These are phyloP conservation scores for Pichia norvegensis DNA, from an alignment of 1,139 yeast genomes.

Conservation along the genomic window DNA sequence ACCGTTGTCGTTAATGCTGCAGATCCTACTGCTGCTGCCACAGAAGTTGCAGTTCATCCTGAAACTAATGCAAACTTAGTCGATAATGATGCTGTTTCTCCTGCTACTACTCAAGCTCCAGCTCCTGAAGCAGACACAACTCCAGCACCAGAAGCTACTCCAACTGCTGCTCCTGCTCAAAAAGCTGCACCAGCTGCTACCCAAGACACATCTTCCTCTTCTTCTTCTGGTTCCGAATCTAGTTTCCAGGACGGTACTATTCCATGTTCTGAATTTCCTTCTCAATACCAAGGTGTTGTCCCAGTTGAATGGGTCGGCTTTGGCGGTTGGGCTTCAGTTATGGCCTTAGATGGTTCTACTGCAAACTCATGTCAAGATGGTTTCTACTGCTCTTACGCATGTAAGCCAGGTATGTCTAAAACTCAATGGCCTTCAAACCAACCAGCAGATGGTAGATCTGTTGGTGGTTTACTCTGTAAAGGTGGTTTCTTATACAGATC, in stretches of 20 bases:
- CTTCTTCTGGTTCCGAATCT: constrained; percentile 37
- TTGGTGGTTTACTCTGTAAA: constrained; percentile 83
- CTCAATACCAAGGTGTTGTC: constrained; percentile 62
- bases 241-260: constrained; percentile 72
- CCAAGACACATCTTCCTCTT: constrained; percentile 20
- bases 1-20: constrained; percentile 38
- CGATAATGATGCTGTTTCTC: constrained; percentile 39
- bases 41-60: constrained; percentile 29
- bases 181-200: constrained; percentile 14
- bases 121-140: constrained; percentile 19
- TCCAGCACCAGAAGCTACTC: neutral
- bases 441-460: constrained; percentile 79
- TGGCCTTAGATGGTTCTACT: constrained; percentile 52
- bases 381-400: constrained; percentile 90
- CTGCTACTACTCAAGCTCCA: constrained; percentile 42
- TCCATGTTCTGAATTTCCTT: constrained; percentile 70
- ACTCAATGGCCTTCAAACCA: constrained; percentile 90
- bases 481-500: constrained; percentile 74
- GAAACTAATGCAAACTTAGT: constrained; percentile 27
- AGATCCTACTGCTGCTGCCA: constrained; percentile 35
- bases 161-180: constrained; percentile 23
- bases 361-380: constrained; percentile 66
- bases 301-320: constrained; percentile 69
- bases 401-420: constrained; percentile 95
- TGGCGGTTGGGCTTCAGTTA: constrained; percentile 91